Evolutionary conservation across 208 protist genomes (phyloP).

Genomic region (Trypanosoma melophagium): DNA sequence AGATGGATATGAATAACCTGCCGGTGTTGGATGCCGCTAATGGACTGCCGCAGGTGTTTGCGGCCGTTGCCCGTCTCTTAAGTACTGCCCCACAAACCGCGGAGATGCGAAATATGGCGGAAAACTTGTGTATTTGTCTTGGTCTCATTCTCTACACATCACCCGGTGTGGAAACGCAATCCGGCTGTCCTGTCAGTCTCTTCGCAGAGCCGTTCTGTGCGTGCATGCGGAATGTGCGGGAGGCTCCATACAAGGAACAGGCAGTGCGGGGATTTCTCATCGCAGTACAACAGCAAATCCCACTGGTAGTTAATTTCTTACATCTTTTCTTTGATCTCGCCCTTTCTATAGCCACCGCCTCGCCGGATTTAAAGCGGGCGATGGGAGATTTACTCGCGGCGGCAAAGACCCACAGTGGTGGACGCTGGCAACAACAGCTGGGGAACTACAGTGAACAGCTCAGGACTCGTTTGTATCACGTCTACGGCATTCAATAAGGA

Average conservation of each 20-base stretch:
- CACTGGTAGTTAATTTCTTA: slow-evolving; percentile 34
- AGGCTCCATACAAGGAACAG: slow-evolving; percentile 49
- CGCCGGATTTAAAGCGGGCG: slow-evolving; percentile 43
- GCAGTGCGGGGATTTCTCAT: slow-evolving; percentile 62
- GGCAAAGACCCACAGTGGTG: slow-evolving; percentile 33
- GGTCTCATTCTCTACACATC: slow-evolving; percentile 70
- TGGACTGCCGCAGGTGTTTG: slow-evolving; percentile 52
- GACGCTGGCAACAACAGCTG: slow-evolving; percentile 50
- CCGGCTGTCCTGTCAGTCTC: slow-evolving; percentile 37
- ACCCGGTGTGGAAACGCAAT: slow-evolving; percentile 40
- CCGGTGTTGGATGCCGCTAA: slow-evolving; percentile 47
- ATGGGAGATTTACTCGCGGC: slow-evolving; percentile 46
- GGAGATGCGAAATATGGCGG: slow-evolving; percentile 85
- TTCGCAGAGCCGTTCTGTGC: slow-evolving; percentile 67
- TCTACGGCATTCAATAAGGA: slow-evolving; percentile 61
- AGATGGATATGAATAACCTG: slow-evolving; percentile 51
- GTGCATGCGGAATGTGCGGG: slow-evolving; percentile 77
- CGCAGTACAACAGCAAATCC: slow-evolving; percentile 39
- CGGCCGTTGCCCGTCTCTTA: slow-evolving; percentile 43
- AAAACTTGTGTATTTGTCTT: slow-evolving; percentile 79
- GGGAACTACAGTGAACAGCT: slow-evolving; percentile 42
- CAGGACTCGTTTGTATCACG: slow-evolving; percentile 63
- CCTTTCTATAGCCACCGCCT: slow-evolving; percentile 35
- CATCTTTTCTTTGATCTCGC: slow-evolving; percentile 72
- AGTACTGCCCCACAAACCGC: slow-evolving; percentile 33